Conservation (phyloP, 2,329 filamentous ascomycete species). For the Myrmaecium sp. region DNA sequence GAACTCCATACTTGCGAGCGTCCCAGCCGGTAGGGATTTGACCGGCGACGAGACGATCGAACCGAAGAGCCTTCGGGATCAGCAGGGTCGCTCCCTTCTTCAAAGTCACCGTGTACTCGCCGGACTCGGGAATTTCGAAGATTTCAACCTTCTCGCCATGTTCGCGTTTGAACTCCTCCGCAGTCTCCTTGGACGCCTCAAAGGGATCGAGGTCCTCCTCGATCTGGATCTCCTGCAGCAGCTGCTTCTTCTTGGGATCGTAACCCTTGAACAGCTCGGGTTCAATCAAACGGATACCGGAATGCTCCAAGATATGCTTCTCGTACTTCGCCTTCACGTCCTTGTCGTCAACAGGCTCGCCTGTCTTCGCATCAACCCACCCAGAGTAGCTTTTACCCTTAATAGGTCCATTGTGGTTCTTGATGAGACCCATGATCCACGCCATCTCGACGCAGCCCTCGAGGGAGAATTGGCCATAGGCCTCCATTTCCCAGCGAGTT, state of each 20-base stretch:
- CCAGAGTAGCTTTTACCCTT: constrained; percentile 95
- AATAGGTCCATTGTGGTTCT: constrained; percentile 89
- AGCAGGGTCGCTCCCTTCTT: constrained; percentile 90
- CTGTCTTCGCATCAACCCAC: constrained; percentile 89
- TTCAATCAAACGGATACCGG: constrained; percentile 93
- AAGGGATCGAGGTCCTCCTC: constrained; percentile 95
- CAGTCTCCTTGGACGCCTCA: constrained; percentile 91
- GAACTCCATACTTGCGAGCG: constrained; percentile 86
- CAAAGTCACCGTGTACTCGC: constrained; percentile 85
- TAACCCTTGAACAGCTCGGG: constrained; percentile 94
- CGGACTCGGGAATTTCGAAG: constrained; percentile 84
- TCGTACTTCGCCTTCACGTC: constrained; percentile 97
- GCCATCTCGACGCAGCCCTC: constrained; percentile 99
- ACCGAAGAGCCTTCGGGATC: constrained; percentile 92
- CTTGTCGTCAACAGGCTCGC: constrained; percentile 93
- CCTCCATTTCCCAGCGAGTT: constrained; percentile 99
- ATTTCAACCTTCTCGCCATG: constrained; percentile 96
- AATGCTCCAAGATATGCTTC: constrained; percentile 89
- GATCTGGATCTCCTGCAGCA: constrained; percentile 94
- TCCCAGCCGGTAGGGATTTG: constrained; percentile 97
- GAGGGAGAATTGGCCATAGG: constrained; percentile 86
- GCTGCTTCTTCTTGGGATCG: constrained; percentile 95
- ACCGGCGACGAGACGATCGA: constrained; percentile 91
- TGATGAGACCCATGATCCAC: constrained; percentile 99
- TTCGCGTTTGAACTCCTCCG: constrained; percentile 91